These are phyloP conservation scores for Rhodotorula diobovata DNA, from an alignment of 768 basidiomycete species.

Conservation along the genomic window DNA sequence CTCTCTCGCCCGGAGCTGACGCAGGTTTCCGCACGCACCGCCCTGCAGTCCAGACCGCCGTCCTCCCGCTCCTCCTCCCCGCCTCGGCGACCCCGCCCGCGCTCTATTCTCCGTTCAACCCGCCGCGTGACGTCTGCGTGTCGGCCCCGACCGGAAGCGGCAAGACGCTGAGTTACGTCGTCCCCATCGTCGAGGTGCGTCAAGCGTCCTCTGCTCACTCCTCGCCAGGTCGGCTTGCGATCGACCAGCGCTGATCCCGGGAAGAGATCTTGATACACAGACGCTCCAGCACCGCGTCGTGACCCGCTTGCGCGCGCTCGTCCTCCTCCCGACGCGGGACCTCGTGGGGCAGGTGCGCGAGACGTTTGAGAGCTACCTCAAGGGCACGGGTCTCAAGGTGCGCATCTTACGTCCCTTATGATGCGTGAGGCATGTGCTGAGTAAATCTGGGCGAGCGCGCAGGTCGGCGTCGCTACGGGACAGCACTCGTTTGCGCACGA, in stretches of 20 bases:
- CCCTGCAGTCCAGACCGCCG: conserved; percentile 72
- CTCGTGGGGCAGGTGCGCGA: conserved; percentile 87
- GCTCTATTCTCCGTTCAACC: conserved; percentile 63
- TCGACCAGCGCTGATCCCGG: too few species aligned
- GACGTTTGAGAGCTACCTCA: conserved; percentile 76
- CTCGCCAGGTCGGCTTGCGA: not conserved
- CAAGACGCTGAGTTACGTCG: conserved; percentile 91
- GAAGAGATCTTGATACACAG: conserved; percentile 48
- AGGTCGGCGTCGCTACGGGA: conserved; percentile 78
- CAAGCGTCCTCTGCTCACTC: not conserved
- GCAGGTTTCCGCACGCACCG: not conserved
- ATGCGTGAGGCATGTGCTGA: too few species aligned
- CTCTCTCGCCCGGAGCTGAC: not conserved
- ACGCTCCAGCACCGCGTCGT: conserved; percentile 67
- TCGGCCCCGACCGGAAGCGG: conserved; percentile 98
- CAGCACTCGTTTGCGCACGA: conserved; percentile 93
- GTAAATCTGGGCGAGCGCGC: too few species aligned
- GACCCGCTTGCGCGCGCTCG: conserved; percentile 76
- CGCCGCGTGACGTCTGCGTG: conserved; percentile 77
- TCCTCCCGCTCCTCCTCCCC: conserved; percentile 74
- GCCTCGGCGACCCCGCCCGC: conserved; percentile 46
- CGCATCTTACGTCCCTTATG: not conserved
- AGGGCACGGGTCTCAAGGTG: conserved; percentile 83
- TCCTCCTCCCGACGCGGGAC: conserved; percentile 90
- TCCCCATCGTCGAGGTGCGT: conserved; percentile 81